These are phyloP conservation scores for Solanum pinnatisectum DNA, from an alignment of 257 asterid genomes.

Conservation along the genomic window DNA sequence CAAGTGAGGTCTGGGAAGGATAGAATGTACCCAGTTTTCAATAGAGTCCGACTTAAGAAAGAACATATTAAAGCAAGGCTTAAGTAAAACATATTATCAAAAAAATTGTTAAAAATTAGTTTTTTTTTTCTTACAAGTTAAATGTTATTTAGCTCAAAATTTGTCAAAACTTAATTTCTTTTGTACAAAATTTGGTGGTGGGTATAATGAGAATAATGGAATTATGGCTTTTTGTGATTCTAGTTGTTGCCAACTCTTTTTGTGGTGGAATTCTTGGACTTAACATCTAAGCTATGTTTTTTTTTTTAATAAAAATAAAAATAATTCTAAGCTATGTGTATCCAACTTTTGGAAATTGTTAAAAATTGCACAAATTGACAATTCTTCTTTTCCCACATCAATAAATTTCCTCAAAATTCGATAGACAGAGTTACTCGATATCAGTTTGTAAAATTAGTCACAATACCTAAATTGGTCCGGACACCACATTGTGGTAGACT, in stretches of 20 bases:
- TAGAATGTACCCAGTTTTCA: no score
- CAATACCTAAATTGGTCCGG: accelerated
- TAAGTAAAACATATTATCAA: background rate
- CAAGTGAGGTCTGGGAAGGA: no score
- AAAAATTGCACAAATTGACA: background rate
- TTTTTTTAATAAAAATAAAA: no score
- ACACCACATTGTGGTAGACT: background rate
- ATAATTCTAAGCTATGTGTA: background rate
- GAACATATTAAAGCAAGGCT: background rate
- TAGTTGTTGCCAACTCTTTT: background rate
- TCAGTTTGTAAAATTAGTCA: background rate
- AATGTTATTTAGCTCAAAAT: background rate
- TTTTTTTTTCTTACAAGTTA: background rate
- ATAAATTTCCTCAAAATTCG: background rate
- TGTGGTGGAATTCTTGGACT: conserved; percentile 3
- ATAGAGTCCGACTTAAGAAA: background rate
- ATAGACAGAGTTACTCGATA: background rate
- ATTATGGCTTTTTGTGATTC: background rate
- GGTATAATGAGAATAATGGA: conserved; percentile 9
- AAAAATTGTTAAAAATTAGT: background rate
- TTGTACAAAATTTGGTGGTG: background rate
- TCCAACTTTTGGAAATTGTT: background rate
- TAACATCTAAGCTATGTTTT: background rate
- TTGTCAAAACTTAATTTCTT: background rate
- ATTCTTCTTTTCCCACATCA: background rate